Conservation (phyloP, 768 basidiomycete genomes). For the Russula lepida region DNA sequence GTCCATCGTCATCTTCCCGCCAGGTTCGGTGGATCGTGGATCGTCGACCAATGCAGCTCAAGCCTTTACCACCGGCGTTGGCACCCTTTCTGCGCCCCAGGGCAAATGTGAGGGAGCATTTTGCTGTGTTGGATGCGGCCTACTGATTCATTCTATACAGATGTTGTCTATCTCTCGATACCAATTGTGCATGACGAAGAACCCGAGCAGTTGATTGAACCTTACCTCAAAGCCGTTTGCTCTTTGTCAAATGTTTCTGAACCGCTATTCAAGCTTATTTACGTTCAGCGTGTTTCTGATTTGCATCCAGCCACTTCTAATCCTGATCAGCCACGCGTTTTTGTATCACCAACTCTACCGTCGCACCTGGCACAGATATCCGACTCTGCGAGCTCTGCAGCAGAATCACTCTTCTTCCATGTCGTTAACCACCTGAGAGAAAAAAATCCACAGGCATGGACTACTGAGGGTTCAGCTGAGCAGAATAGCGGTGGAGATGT, state of each 20-base stretch:
- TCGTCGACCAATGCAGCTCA: conserved; percentile 45
- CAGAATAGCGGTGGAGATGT: conserved; percentile 9
- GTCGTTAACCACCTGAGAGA: conserved; percentile 9
- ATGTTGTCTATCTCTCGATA: conserved; percentile 20
- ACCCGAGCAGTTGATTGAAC: conserved; percentile 22
- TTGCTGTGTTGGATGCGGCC: not conserved
- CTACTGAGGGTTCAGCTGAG: not conserved
- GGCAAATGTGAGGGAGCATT: conserved; percentile 51
- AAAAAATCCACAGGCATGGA: conserved; percentile 10
- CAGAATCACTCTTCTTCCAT: conserved; percentile 18
- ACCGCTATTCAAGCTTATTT: conserved; percentile 15
- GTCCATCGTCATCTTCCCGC: conserved; percentile 67
- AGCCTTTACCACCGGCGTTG: conserved; percentile 61
- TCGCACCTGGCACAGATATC: conserved; percentile 7
- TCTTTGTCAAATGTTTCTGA: conserved; percentile 9
- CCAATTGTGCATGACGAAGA: conserved; percentile 13
- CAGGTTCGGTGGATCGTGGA: conserved; percentile 41
- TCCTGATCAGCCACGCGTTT: not conserved
- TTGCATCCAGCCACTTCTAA: not conserved
- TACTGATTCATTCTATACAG: not conserved
- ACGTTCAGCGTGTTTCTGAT: conserved; percentile 3
- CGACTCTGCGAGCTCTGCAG: conserved; percentile 15
- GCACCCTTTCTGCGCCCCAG: conserved; percentile 62
- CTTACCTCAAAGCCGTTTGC: conserved; percentile 25
- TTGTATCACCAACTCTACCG: conserved; percentile 9